Conservation (phyloP, 805 yeast species). For the Wickerhamiella dianesei region DNA sequence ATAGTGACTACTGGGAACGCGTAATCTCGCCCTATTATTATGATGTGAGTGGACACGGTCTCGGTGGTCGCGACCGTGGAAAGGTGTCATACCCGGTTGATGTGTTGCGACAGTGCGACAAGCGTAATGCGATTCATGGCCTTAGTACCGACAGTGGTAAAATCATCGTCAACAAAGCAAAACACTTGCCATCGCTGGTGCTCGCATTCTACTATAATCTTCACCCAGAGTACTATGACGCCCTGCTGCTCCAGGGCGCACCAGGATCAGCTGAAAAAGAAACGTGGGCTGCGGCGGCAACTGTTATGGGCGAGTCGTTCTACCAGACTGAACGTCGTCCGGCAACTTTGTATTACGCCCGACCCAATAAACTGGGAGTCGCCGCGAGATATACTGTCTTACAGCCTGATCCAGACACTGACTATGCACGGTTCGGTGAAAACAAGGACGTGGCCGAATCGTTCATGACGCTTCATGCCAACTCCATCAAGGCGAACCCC, state of each 20-base stretch:
- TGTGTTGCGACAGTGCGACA: conserved; percentile 38
- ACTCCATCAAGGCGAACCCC: conserved; percentile 17
- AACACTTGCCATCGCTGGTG: conserved; percentile 44
- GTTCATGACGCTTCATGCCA: conserved; percentile 14
- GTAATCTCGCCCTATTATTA: conserved; percentile 65
- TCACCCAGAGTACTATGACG: conserved; percentile 48
- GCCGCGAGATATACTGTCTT: conserved; percentile 36
- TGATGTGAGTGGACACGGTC: conserved; percentile 46
- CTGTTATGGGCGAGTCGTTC: conserved; percentile 42
- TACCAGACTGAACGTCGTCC: conserved; percentile 36
- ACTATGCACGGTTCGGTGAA: conserved; percentile 25
- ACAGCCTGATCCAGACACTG: conserved; percentile 55
- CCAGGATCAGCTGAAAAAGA: conserved; percentile 79
- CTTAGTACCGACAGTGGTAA: conserved; percentile 62
- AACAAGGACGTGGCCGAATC: not conserved
- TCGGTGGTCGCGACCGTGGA: conserved; percentile 31
- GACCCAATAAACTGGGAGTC: conserved; percentile 4
- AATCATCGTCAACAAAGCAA: conserved; percentile 41
- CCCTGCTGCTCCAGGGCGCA: conserved; percentile 44
- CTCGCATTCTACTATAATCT: conserved; percentile 53
- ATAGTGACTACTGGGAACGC: conserved; percentile 88
- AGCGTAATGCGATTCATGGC: conserved; percentile 51
- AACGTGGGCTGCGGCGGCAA: conserved; percentile 59
- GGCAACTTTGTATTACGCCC: conserved; percentile 25
- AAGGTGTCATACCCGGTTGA: conserved; percentile 11